Conservation (phyloP, 768 basidiomycete genomes). For the Suillus americanus region DNA sequence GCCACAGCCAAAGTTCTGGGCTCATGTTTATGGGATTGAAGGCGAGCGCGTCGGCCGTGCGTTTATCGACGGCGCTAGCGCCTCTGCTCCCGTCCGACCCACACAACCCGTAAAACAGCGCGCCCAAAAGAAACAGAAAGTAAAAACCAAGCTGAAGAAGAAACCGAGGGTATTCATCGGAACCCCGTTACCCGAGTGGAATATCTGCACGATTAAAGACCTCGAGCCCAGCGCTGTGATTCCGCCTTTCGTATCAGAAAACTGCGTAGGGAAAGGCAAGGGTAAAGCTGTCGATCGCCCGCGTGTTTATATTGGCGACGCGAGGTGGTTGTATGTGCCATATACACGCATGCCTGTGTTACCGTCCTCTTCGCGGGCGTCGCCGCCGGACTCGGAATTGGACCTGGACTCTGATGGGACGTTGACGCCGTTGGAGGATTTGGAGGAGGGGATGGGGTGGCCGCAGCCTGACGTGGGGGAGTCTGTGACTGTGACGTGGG, state of each 20-base stretch:
- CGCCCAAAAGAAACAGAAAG: neutral
- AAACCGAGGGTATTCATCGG: constrained; percentile 27
- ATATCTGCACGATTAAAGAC: constrained; percentile 20
- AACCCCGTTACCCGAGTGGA: constrained; percentile 22
- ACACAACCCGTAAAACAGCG: neutral
- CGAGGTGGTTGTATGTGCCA: constrained; percentile 16
- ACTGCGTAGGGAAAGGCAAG: neutral
- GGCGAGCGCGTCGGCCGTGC: constrained; percentile 28
- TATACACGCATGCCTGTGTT: constrained; percentile 22
- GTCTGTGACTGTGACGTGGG: constrained; percentile 23
- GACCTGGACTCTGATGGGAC: constrained; percentile 14
- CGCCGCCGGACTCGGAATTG: constrained; percentile 10
- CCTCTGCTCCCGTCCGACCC: neutral
- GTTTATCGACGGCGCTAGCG: constrained; percentile 10
- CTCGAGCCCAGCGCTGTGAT: constrained; percentile 16
- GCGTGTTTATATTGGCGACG: constrained; percentile 23
- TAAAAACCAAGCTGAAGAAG: neutral
- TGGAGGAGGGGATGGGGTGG: constrained; percentile 19
- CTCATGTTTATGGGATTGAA: constrained; percentile 32
- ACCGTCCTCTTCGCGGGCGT: constrained; percentile 6
- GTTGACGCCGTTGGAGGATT: constrained; percentile 12
- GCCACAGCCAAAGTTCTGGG: constrained; percentile 27
- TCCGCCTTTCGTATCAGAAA: neutral
- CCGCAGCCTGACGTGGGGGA: constrained; percentile 34
- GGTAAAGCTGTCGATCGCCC: constrained; percentile 2